Evolutionary conservation across 257 asterid genomes (phyloP).

Genomic region (Sherardia arvensis): DNA sequence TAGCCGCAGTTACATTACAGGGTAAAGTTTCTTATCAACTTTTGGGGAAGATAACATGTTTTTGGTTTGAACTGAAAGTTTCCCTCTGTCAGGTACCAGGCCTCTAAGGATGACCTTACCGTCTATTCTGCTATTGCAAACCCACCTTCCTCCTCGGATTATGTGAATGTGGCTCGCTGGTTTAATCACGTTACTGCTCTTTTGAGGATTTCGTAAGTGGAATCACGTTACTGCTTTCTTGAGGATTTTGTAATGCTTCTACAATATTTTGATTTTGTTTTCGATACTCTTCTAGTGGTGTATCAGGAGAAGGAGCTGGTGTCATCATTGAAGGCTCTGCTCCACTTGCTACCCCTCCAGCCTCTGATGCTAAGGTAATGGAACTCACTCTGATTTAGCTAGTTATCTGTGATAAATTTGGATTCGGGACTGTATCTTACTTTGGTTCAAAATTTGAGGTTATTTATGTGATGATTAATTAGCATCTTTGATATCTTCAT

Average conservation of each 20-base stretch:
- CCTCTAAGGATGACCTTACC: conserved; percentile 73
- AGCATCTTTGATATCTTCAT: no score
- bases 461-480: no score
- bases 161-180: conserved; percentile 34
- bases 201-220: conserved; percentile 30
- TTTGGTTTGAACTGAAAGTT: not conserved
- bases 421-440: no score
- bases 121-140: conserved; percentile 47
- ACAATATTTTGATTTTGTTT: no score
- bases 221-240: no score
- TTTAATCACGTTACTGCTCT: conserved; percentile 31
- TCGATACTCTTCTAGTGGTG: no score
- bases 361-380: conserved; percentile 41
- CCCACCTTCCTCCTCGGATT: conserved; percentile 54
- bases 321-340: conserved; percentile 49
- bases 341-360: conserved; percentile 53
- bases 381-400: not conserved
- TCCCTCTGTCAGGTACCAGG: conserved; percentile 61
- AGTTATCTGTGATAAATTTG: no score
- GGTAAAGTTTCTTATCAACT: conserved; percentile 27
- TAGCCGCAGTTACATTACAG: conserved; percentile 75
- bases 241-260: no score
- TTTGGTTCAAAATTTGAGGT: no score
- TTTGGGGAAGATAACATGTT: not conserved
- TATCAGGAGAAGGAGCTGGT: conserved; percentile 62